Base-by-base conservation (phyloP, 768 basidiomycete genomes). In the Lactarius tabidus region DNA sequence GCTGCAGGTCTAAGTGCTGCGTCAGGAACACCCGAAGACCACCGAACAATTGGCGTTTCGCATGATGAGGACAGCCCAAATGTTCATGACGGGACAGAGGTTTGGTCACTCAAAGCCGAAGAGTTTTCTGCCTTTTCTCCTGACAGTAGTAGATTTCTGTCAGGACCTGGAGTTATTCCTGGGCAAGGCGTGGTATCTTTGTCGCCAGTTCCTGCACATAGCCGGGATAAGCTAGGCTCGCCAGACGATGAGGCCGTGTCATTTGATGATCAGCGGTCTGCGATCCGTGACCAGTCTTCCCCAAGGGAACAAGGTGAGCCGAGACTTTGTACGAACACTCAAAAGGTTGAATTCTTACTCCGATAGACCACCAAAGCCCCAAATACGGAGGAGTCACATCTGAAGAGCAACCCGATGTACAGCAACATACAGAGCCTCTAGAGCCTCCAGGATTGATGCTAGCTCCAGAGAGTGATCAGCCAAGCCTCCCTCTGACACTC, bases 91-190 rank as follows among this genome's bases (percentile, higher is more conserved):
- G 7, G 35, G 38, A 36, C 48, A 28, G 20, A 26, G 17, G 36
- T 15, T 33, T 62, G 60, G 65, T 28, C 35, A 5, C 31, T 51
- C 23, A 57, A 58, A 28, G 45, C 41, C 8, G 60, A 54, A 33
- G 57, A 58, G 33, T 17, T 54, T 23, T 58, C 28, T 26, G 15
- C 33, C 12, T 43, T 62, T 43, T 1, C 57, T 20, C 3, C 56
- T 17, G 61, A 66, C 10, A n/a, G 48, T 31, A 17, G 52, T 39
- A 52, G 26, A 54, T 62, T 62, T 54, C 57, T 62, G 12, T 39
- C 61, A n/a, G 65, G 65, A 4, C 65, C 65, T 17, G 65, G 65
- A 23, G 61, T 66, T 38, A 62, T 66, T n/a, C 65, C 65, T 8
- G 52, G 29, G 6, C 60, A 62, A n/a, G 41, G 28, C 7, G 51